Evolutionary conservation across 805 yeast species (phyloP).

Genomic region (Metschnikowia arizonensis): DNA sequence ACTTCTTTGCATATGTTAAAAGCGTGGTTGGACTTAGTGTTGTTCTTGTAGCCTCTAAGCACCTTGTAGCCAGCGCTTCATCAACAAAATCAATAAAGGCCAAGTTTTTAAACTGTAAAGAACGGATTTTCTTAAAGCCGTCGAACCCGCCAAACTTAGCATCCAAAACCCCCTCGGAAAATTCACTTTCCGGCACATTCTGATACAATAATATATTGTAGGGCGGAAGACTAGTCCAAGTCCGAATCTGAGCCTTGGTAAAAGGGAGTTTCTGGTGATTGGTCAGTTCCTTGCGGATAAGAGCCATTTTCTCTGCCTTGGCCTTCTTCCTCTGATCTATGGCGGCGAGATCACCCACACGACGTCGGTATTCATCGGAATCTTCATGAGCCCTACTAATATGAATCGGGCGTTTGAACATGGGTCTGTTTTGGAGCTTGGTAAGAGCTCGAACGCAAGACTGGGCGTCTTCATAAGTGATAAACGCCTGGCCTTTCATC

Average conservation of each 20-base stretch:
- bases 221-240: slow-evolving; percentile 49
- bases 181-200: slow-evolving; percentile 46
- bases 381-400: slow-evolving; percentile 41
- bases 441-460: slow-evolving; percentile 46
- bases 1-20: slow-evolving; percentile 36
- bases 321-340: slow-evolving; percentile 18
- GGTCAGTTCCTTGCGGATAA: not conserved
- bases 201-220: slow-evolving; percentile 67
- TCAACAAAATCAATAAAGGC: slow-evolving; percentile 78
- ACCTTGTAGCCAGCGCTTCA: slow-evolving; percentile 45
- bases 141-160: slow-evolving; percentile 44
- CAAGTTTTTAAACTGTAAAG: slow-evolving; percentile 62
- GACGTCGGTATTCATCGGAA: slow-evolving; percentile 36
- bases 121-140: slow-evolving; percentile 66
- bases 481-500: slow-evolving; percentile 80
- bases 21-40: slow-evolving; percentile 23
- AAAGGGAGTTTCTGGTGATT: slow-evolving; percentile 1
- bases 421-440: slow-evolving; percentile 34
- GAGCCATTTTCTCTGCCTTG: slow-evolving; percentile 21
- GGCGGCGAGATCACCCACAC: slow-evolving; percentile 8
- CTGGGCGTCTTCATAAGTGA: slow-evolving; percentile 46
- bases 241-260: slow-evolving; percentile 14
- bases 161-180: slow-evolving; percentile 29
- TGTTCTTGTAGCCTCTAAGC: slow-evolving; percentile 19
- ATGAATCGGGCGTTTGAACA: slow-evolving; percentile 48